These are phyloP conservation scores for Euphorbia schlechtendalii DNA, from an alignment of 441 rosid genomes.

Conservation along the genomic window DNA sequence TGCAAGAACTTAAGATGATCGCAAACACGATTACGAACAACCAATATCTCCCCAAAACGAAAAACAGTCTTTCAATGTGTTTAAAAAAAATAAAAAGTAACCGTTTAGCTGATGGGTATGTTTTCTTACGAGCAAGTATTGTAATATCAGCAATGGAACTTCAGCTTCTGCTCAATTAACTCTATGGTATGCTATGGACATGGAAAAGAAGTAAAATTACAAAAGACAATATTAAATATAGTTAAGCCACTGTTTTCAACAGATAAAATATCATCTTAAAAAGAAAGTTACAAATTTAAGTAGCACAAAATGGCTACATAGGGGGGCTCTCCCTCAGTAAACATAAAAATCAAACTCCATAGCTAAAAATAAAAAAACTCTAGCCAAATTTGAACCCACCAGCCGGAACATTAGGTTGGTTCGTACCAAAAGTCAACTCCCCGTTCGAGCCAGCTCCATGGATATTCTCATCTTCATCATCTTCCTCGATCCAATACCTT, in stretches of 20 bases:
- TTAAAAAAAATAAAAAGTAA: too few relatives aligned
- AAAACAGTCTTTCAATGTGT: too few relatives aligned
- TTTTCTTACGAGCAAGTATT: too few relatives aligned
- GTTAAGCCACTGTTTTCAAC: neutral
- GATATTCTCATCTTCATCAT: neutral
- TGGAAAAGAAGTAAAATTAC: neutral
- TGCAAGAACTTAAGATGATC: too few relatives aligned
- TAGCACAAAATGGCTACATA: neutral
- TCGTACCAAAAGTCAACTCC: neutral
- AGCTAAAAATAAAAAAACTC: too few relatives aligned
- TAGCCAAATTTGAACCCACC: conserved; percentile 14
- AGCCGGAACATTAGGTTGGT: neutral
- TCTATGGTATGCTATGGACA: too few relatives aligned
- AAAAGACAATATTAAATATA: neutral
- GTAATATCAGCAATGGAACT: too few relatives aligned
- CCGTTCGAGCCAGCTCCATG: neutral
- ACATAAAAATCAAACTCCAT: neutral
- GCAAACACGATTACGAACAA: too few relatives aligned
- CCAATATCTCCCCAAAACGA: too few relatives aligned
- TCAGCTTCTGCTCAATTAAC: too few relatives aligned
- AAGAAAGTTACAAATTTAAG: neutral
- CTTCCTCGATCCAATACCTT: conserved; percentile 45
- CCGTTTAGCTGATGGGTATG: too few relatives aligned
- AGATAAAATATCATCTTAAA: neutral
- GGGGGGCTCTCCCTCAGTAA: too few relatives aligned